phyloP scores from a whole-genome alignment of 164 flowering plant genomes.

The Santalum album region DNA sequence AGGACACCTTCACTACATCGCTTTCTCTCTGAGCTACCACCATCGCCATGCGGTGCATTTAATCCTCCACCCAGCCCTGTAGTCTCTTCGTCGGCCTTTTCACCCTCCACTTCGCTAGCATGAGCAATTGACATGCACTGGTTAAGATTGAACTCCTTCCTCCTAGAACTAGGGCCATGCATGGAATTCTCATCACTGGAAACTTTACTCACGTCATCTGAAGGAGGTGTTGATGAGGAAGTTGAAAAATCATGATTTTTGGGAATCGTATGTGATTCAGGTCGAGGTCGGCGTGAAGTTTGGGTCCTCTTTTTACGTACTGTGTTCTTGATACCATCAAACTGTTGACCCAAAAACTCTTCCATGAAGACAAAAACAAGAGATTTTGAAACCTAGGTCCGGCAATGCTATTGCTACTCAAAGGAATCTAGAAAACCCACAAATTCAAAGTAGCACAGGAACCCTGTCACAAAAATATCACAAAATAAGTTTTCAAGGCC shows the following conservation, averaged over 20 bases:
- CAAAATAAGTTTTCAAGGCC: too few species aligned
- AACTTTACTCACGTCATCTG: conserved; percentile 41
- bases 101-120: conserved; percentile 24
- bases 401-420: conserved; percentile 1
- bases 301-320: conserved; percentile 58
- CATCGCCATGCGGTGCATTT: conserved; percentile 18
- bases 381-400: neutral
- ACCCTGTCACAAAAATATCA: neutral
- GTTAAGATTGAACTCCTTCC: conserved; percentile 47
- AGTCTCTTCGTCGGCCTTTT: conserved; percentile 17
- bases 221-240: conserved; percentile 35
- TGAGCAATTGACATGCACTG: conserved; percentile 26
- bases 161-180: conserved; percentile 23
- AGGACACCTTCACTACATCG: conserved; percentile 51
- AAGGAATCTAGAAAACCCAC: neutral
- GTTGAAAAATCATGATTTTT: conserved; percentile 31
- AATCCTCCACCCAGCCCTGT: conserved; percentile 26
- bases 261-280: conserved; percentile 33
- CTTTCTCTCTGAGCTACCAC: conserved; percentile 24
- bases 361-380: conserved; percentile 30
- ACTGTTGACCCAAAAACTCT: conserved; percentile 25
- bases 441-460: neutral
- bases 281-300: conserved; percentile 48
- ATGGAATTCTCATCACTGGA: conserved; percentile 49
- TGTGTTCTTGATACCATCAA: conserved; percentile 26